These are phyloP conservation scores for Heritiera fomes DNA, from an alignment of 345 rosid species.

Conservation along the genomic window DNA sequence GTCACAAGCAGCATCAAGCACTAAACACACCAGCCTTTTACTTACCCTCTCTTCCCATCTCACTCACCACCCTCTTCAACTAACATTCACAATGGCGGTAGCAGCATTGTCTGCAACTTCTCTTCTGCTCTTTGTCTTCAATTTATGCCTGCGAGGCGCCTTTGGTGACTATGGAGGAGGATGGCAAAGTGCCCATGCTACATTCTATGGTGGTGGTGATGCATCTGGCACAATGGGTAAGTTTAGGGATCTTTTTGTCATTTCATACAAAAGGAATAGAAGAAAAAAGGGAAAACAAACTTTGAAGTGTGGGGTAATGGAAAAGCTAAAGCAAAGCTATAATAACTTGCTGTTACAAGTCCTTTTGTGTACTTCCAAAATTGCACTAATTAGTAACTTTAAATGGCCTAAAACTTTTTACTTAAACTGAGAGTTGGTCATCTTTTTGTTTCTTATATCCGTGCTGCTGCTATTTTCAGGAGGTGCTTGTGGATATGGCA, in stretches of 20 bases:
- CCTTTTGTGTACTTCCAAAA: background rate
- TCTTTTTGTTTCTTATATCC: background rate
- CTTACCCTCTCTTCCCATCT: background rate
- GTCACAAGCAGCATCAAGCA: conserved; percentile 19
- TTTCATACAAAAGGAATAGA: background rate
- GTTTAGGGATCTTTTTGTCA: conserved; percentile 16
- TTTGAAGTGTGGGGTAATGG: background rate
- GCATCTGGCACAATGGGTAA: conserved; percentile 87
- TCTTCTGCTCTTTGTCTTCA: conserved; percentile 34
- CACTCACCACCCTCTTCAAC: conserved; percentile 9
- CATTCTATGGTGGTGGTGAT: conserved; percentile 80
- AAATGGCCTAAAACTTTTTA: background rate
- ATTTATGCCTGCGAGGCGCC: conserved; percentile 35
- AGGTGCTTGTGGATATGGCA: conserved; percentile 83
- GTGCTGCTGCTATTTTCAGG: conserved; percentile 40
- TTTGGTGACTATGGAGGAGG: conserved; percentile 66
- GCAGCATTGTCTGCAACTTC: conserved; percentile 28
- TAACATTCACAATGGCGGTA: conserved; percentile 31
- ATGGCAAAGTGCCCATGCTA: conserved; percentile 73
- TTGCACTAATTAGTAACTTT: background rate
- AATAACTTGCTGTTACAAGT: background rate
- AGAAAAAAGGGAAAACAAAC: background rate
- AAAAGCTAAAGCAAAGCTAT: background rate
- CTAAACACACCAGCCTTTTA: background rate
- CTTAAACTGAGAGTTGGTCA: background rate